Evolutionary conservation across 2,329 filamentous ascomycete genomes (phyloP).

Genomic region (Verticillium alfalfae): DNA sequence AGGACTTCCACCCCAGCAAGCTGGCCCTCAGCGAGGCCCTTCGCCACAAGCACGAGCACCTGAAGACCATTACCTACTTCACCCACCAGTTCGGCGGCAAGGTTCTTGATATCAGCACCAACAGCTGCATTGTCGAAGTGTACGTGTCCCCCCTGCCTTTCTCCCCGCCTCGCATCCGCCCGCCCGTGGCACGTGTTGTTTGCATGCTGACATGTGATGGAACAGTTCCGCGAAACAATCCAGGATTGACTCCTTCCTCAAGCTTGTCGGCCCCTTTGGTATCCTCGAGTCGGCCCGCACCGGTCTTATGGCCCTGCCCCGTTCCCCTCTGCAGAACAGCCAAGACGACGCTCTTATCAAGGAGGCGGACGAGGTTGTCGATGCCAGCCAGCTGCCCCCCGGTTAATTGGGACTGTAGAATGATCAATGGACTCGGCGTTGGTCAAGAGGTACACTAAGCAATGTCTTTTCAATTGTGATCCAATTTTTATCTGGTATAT

Average conservation of each 20-base stretch:
- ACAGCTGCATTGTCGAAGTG: conserved; percentile 97
- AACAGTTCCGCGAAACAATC: conserved; percentile 80
- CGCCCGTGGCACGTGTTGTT: too few species aligned
- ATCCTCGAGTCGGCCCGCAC: conserved; percentile 95
- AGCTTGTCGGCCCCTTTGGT: conserved; percentile 88
- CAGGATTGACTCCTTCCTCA: conserved; percentile 96
- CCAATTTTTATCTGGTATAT: conserved; percentile 6
- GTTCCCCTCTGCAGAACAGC: conserved; percentile 76
- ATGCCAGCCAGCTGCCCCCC: conserved; percentile 87
- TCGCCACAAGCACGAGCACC: conserved; percentile 94
- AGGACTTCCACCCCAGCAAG: conserved; percentile 86
- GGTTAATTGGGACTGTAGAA: conserved; percentile 49
- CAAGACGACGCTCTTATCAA: conserved; percentile 66
- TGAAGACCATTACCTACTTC: conserved; percentile 93
- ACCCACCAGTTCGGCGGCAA: conserved; percentile 98
- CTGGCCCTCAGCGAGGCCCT: conserved; percentile 83
- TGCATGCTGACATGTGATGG: background rate
- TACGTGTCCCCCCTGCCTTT: conserved; percentile 41
- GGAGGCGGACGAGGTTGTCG: conserved; percentile 91
- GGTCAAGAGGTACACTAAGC: conserved; percentile 10
- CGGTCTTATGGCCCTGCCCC: conserved; percentile 92
- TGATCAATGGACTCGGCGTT: conserved; percentile 10
- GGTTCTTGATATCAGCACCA: conserved; percentile 95
- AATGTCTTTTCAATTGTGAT: conserved; percentile 10
- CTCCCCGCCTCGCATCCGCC: too few species aligned